Conservation (phyloP, 495 filamentous ascomycete genomes). For the Trichoderma orchidacearum region DNA sequence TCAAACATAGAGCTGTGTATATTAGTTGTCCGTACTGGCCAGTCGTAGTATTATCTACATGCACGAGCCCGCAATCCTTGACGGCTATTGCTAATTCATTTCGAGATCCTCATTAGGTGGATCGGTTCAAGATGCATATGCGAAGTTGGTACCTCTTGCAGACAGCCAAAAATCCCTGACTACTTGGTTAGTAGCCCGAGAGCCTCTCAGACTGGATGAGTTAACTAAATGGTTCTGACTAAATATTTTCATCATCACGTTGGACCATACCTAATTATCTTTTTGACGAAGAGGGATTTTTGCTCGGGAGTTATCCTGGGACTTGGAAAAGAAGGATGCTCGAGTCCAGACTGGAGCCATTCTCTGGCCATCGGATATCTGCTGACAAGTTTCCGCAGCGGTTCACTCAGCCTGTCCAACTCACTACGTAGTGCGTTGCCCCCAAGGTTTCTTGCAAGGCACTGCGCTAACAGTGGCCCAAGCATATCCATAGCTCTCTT, state of each 20-base stretch:
- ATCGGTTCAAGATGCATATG: slow-evolving; percentile 32
- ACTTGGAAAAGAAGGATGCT: slow-evolving; percentile 42
- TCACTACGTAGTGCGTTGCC: slow-evolving; percentile 68
- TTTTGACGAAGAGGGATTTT: slow-evolving; percentile 46
- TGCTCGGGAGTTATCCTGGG: slow-evolving; percentile 46
- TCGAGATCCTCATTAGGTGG: no score
- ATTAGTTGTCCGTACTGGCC: not conserved
- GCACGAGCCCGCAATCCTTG: no score
- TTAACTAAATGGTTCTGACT: not conserved
- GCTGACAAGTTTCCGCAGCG: slow-evolving; percentile 61
- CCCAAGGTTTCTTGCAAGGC: slow-evolving; percentile 53
- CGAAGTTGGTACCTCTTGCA: slow-evolving; percentile 53
- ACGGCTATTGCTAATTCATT: no score
- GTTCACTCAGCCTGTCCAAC: slow-evolving; percentile 60
- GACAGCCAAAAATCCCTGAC: slow-evolving; percentile 58
- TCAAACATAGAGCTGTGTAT: not conserved
- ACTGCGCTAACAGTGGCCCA: slow-evolving; percentile 43
- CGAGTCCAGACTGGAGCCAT: slow-evolving; percentile 48
- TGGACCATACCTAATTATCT: slow-evolving; percentile 36
- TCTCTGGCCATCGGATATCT: slow-evolving; percentile 43
- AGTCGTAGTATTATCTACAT: no score
- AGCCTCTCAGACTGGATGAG: slow-evolving; percentile 41
- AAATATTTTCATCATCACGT: slow-evolving; percentile 10
- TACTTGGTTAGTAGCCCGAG: slow-evolving; percentile 41
- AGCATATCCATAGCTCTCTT: slow-evolving; percentile 41